phyloP scores from a whole-genome alignment of 106 monocot genomes.

The Dendrobium chrysotoxum region DNA sequence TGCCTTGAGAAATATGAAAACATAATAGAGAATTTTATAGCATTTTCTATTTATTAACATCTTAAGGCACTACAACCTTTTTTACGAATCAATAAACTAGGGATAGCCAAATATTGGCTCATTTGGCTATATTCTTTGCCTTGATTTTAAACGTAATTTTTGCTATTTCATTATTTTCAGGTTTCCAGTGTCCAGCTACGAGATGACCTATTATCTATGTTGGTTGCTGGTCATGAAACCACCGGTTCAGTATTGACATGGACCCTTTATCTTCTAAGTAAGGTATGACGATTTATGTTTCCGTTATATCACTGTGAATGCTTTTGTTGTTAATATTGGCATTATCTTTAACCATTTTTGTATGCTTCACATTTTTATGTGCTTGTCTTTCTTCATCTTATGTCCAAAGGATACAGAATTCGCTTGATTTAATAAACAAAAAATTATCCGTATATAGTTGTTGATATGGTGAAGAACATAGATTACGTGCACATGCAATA shows the following conservation, averaged over 20 bases:
- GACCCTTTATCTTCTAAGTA: conserved; percentile 92
- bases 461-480: no score
- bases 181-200: conserved; percentile 84
- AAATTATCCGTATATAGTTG: no score
- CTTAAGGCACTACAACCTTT: not conserved
- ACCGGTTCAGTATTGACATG: conserved; percentile 96
- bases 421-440: no score
- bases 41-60: not conserved
- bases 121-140: not conserved
- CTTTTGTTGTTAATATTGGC: no score
- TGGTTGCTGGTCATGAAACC: conserved; percentile 98
- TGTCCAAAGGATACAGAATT: no score
- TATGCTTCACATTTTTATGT: no score
- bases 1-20: not conserved
- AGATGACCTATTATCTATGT: conserved; percentile 93
- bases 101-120: not conserved
- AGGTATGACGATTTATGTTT: conserved; percentile 40
- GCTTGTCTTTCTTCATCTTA: no score
- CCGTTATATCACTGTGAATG: not conserved
- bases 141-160: not conserved
- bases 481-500: no score
- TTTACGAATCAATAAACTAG: not conserved
- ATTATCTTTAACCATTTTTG: no score
- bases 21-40: no score
- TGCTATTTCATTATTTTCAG: conserved; percentile 29